Base-by-base conservation (phyloP, 2,329 filamentous ascomycete species). In the Tolypocladium endophyticum region DNA sequence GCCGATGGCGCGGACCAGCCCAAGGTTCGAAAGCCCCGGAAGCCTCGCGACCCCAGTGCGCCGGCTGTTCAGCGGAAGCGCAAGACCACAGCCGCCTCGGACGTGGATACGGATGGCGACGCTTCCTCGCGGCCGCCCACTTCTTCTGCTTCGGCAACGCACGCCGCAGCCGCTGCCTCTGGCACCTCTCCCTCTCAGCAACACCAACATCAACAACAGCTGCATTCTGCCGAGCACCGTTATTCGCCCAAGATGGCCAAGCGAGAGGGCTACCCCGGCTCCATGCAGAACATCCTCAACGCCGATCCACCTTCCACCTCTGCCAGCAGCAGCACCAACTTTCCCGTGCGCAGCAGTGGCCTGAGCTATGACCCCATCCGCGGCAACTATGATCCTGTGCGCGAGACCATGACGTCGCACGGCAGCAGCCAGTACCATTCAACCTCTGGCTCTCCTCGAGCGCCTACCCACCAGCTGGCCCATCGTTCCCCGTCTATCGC, bases 321-420 rank as follows among this genome's bases (percentile, higher is more conserved):
- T 73, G 61, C 78, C 72, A 45, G 77, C 74, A 60, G 57, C 73
- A 79, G 60, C 76, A 63, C 73, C 62, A 61, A 76, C 52, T 69
- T 76, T 23, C 77, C 79, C 11, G 75, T 79, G 56, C 79, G 87
- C 56, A 86, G 87, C 18, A 89, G 88, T 68, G 88, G 91, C 52
- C 89, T 91, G 68, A 90, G 88, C 67, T 97, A 94, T 74, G 92
- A 97, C 72, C 92, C 92, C 0, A 92, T 96, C 64, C 85, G 92
- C 55, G 90, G 88, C n/a, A 86, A 82, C 64, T 87, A 86, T 65
- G 84, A 87, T 65, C 84, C 84, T 1, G 79, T 86, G 56, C 77
- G 84, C 50, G 84, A 84, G 68, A 89, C 83, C 3, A 84, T 87
- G 70, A 67, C 82, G 54, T 67, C 79, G 64, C 76, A 81, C 70